phyloP scores from a whole-genome alignment of 106 monocot species.

The Posidonia australis region DNA sequence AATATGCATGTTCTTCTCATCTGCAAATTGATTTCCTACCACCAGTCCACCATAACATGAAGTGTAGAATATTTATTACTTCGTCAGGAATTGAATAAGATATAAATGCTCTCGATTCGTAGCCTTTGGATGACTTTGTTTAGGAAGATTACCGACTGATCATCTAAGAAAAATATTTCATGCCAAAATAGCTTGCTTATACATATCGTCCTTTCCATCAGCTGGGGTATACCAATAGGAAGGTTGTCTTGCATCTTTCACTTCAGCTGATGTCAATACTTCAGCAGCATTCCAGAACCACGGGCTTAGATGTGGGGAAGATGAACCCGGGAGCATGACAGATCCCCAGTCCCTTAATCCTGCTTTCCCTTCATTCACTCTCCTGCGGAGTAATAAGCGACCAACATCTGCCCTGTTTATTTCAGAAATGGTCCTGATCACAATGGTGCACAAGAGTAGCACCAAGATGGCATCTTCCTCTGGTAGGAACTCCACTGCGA shows the following conservation, averaged over 20 bases:
- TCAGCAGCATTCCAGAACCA: conserved; percentile 79
- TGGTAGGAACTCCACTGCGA: conserved; percentile 73
- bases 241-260: conserved; percentile 13
- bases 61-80: too few species aligned
- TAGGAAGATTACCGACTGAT: too few species aligned
- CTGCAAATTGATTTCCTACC: too few species aligned
- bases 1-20: too few species aligned
- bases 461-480: conserved; percentile 74
- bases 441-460: conserved; percentile 58
- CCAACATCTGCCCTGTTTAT: conserved; percentile 49
- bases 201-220: conserved; percentile 14
- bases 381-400: conserved; percentile 43
- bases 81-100: too few species aligned
- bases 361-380: conserved; percentile 35
- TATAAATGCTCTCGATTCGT: too few species aligned
- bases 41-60: too few species aligned
- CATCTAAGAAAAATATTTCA: not conserved
- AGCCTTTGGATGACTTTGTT: too few species aligned
- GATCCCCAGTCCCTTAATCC: conserved; percentile 88
- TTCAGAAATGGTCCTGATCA: conserved; percentile 53
- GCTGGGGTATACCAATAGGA: not conserved
- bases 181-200: conserved; percentile 3
- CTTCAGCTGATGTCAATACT: conserved; percentile 43
- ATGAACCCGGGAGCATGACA: conserved; percentile 36
- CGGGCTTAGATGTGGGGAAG: conserved; percentile 26